A percentile compares a stretch with the other conserved stretches of the same genome.
Evolutionary conservation across 140 eudicot species (phyloP).

Genomic region (Erigeron philadelphicus): DNA sequence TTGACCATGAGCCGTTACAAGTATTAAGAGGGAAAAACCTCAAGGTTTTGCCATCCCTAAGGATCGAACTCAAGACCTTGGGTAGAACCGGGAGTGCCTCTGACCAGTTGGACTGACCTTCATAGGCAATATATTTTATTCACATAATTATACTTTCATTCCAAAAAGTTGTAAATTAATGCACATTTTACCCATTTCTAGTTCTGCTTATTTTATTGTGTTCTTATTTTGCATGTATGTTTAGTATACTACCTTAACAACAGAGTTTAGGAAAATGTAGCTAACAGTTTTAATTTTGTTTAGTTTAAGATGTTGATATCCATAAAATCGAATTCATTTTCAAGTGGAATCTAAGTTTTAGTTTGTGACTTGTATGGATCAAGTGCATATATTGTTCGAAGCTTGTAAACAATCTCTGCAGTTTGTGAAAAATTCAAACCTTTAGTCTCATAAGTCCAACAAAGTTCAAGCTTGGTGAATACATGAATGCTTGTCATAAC

Average conservation of each 20-base stretch:
- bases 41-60: too few relatives aligned
- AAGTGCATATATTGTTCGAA: not conserved
- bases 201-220: not conserved
- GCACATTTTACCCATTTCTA: not conserved
- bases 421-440: too few relatives aligned
- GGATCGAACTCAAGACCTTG: too few relatives aligned
- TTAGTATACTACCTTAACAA: not conserved
- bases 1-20: too few relatives aligned
- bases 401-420: not conserved
- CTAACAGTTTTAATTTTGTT: not conserved
- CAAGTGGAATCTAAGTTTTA: not conserved
- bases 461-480: not conserved
- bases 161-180: not conserved
- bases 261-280: not conserved
- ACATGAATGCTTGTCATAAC: too few relatives aligned
- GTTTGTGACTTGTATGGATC: not conserved
- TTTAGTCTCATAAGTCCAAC: not conserved
- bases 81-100: too few relatives aligned
- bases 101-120: too few relatives aligned
- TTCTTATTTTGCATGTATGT: not conserved
- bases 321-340: not conserved
- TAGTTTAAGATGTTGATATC: not conserved
- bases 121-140: too few relatives aligned
- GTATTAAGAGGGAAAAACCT: too few relatives aligned
- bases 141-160: too few relatives aligned